Base-by-base conservation (phyloP, 2,329 filamentous ascomycete species). In the Nothophaeocryptopus gaeumannii region DNA sequence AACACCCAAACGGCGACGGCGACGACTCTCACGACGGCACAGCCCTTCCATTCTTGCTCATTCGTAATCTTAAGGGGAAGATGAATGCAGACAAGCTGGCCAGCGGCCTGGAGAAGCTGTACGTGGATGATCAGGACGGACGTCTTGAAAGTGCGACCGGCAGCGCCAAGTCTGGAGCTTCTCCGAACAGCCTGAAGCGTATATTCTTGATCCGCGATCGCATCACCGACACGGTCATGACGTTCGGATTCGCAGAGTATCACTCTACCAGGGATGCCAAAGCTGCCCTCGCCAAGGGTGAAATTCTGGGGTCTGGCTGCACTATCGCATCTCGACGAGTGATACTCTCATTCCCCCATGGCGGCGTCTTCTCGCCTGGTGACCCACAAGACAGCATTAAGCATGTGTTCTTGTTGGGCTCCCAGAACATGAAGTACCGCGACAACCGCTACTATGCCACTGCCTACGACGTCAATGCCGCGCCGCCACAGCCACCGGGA, bases 161-260 rank as follows among this genome's bases (percentile, higher is more conserved):
- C 3, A 26, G 12, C 45, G 11, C 11, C 32, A 15, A 37, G 38
- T 16, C 26, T 42, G 55, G 57, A 30, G 88, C 89, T 3, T 81
- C 79, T 49, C 82, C 85, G 30, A 83, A 84, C 14, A 89, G 87
- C n/a, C 72, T 95, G 8, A 81, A 86, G 54, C 82, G 89, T 44
- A 82, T 93, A 1, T 81, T 93, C 53, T 72, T 95, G 20, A 84
- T 93, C 61, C 81, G 89, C 47, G 86, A 92, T 63, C 78, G 83
- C 38, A 77, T 76, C 53, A 85, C 78, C 3, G 80, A 88, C 47
- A 84, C 88, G 53, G 89, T 85, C 44, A 88, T 87, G 77, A 81
- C 84, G 58, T 95, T 89, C 61, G 89, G 88, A 0, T 95, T 95
- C 68, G 89, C 84, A 1, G 89, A 95, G 67, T 95, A 91, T 65